These are phyloP conservation scores for Starmerella riodocensis DNA, from an alignment of 805 yeast species.

Conservation along the genomic window DNA sequence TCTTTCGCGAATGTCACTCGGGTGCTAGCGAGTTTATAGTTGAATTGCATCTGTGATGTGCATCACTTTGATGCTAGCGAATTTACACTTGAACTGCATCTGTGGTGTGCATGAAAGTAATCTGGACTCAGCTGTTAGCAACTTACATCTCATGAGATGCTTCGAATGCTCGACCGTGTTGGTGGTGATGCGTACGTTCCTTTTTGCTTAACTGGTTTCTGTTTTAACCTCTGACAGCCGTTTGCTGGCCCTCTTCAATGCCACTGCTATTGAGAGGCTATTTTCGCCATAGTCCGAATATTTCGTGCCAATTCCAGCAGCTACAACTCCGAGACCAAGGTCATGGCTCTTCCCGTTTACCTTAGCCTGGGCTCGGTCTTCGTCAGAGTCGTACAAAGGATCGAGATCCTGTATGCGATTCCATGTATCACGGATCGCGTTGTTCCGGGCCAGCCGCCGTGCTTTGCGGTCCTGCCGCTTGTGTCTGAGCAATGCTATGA, in stretches of 20 bases:
- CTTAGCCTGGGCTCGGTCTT: slow-evolving; percentile 18
- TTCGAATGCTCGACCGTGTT: too few relatives aligned
- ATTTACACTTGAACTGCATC: not conserved
- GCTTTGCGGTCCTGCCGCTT: slow-evolving; percentile 21
- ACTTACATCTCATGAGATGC: too few relatives aligned
- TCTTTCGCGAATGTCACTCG: too few relatives aligned
- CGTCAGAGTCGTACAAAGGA: slow-evolving; percentile 28
- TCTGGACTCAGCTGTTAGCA: too few relatives aligned
- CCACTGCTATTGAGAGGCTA: slow-evolving; percentile 7
- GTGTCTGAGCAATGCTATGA: slow-evolving; percentile 11
- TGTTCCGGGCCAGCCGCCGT: slow-evolving; percentile 18
- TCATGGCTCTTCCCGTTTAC: slow-evolving; percentile 6
- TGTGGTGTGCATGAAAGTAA: not conserved
- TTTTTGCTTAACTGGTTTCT: too few relatives aligned
- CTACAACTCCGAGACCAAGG: slow-evolving; percentile 17
- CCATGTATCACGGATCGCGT: slow-evolving; percentile 25
- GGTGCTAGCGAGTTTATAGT: too few relatives aligned
- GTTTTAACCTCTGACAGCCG: not conserved
- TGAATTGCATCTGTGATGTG: not conserved
- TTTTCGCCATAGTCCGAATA: slow-evolving; percentile 18
- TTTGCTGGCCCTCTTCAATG: slow-evolving; percentile 10
- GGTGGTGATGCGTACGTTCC: too few relatives aligned
- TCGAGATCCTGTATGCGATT: slow-evolving; percentile 23
- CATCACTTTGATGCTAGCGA: not conserved
- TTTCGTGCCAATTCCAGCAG: slow-evolving; percentile 16